Conservation (phyloP, 257 asterid species). For the Solanum commersonii region DNA sequence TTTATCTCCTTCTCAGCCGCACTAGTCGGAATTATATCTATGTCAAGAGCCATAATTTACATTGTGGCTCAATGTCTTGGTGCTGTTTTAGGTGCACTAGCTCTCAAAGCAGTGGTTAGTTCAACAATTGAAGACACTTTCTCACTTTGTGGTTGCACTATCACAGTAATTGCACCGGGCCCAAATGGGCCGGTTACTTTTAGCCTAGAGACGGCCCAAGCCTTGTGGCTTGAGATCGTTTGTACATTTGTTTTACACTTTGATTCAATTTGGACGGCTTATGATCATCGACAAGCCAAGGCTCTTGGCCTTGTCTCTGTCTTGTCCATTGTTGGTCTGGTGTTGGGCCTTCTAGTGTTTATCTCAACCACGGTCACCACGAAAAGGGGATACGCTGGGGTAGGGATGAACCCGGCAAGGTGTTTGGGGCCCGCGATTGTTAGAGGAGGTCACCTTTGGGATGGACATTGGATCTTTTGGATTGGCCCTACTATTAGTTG, state of each 20-base stretch:
- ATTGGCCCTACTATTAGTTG: constrained; percentile 55
- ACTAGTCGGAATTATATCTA: too few species aligned
- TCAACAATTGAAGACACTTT: not conserved
- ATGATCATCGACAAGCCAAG: constrained; percentile 53
- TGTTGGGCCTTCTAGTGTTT: constrained; percentile 52
- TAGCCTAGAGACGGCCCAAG: constrained; percentile 44
- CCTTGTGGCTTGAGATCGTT: constrained; percentile 58
- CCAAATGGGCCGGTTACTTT: constrained; percentile 33
- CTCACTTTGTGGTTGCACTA: constrained; percentile 70
- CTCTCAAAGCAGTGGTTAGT: too few species aligned
- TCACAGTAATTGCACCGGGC: constrained; percentile 38
- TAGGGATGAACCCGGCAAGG: constrained; percentile 68
- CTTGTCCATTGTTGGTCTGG: constrained; percentile 35
- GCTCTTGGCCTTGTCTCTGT: constrained; percentile 31
- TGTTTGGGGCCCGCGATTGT: constrained; percentile 65
- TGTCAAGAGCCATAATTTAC: too few species aligned
- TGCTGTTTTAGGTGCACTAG: too few species aligned
- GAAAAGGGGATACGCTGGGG: constrained; percentile 53
- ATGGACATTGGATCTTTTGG: constrained; percentile 79
- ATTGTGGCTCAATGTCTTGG: too few species aligned
- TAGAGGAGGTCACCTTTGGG: constrained; percentile 69
- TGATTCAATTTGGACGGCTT: constrained; percentile 70
- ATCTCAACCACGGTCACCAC: constrained; percentile 47
- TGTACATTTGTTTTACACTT: constrained; percentile 51
- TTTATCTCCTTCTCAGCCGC: too few species aligned